Base-by-base conservation (phyloP, 345 rosid genomes). In the Trapa bicornis region DNA sequence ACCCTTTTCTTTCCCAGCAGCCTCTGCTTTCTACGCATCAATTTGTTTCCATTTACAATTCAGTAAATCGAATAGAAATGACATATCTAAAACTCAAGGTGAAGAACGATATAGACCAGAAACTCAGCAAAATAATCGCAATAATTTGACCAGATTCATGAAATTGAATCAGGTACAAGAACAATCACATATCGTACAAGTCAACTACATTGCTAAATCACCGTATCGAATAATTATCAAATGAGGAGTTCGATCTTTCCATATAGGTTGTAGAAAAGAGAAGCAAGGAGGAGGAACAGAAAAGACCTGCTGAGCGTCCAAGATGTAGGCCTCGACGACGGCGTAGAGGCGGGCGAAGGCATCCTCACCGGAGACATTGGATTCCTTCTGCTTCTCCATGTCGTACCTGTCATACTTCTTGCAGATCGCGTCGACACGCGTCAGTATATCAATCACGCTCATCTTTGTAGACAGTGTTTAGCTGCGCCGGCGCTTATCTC, bases 341-440 rank as follows among this genome's bases (percentile, higher is more conserved):
- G 85, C 83, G 78, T 89, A 95, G 56, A 83, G 82, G 63, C 94
- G 89, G 72, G 92, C 96, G 36, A 91, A 95, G 37, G 97, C 92
- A 75, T 95, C 97, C 64, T 86, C 96, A 32, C 97, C 96, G 81
- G 89, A 71, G 87, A 89, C 76, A 65, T 89, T 91, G 75, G 80
- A 77, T 41, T 91, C 96, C 45, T 81, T 84, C 75, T 86, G 96
- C 83, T 85, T 95, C 13, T 85, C 96, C 74, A 95, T 74, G 77
- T 95, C 96, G 86, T 89, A 95, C 72, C 76, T 86, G 76, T 94
- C 99, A 78, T 87, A 94, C 80, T 86, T 94, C 74, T 89, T 77
- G 83, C 97, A 91, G 89, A 94, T 94, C 84, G 89, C 71, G 72
- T 94, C 97, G 52, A 91, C 97, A 76, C 96, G 83, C 47, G 96